Evolutionary conservation across 768 basidiomycete species (phyloP), one percentile per base, ranked within the genome.

Genomic region (Amanita jacksonii): DNA sequence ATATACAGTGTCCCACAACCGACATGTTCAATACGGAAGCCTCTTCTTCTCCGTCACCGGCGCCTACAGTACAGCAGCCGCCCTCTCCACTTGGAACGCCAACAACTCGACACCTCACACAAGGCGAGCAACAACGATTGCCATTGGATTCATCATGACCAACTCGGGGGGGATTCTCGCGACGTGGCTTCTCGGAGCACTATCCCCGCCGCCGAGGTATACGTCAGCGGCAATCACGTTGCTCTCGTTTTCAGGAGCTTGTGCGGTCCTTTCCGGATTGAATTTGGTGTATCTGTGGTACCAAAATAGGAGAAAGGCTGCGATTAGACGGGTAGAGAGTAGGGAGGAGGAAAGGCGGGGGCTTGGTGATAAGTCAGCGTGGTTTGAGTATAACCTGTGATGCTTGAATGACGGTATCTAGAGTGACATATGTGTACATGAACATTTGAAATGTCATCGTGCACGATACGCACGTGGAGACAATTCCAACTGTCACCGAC

Each of bases 121-220:
- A 33, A 65, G 76, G 22, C 70, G 79, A 13, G 80, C 77, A 1
- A 77, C 78, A 1, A 63, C 72, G 25, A 65, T 80, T 40, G 78
- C 77, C 13, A 65, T 79, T 19, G 68, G 69, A 1, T 74, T 77
- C 49, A 73, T 74, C 50, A 66, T 73, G 65, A 73, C 73, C 18
- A 80, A 79, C 52, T 61, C 67, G 0, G 77, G 77, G 8, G 77
- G 76, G 2, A 78, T 81, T 37, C 69, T 80, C 25, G 66, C 70
- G 1, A 80, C 76, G 0, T 80, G 77, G 77, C 66, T 78, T 7
- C 56, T 79, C 23, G 77, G 76, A 8, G 52, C 62, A 3, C 54
- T 79, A 10, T 75, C 73, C 2, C 60, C 68, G 1, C 60, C 70
- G 1, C 77, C 77, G 7, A 49, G 62, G 10, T 80, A 79, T 52